Conservation (phyloP, 345 rosid species). For the Lepidium sativum region DNA sequence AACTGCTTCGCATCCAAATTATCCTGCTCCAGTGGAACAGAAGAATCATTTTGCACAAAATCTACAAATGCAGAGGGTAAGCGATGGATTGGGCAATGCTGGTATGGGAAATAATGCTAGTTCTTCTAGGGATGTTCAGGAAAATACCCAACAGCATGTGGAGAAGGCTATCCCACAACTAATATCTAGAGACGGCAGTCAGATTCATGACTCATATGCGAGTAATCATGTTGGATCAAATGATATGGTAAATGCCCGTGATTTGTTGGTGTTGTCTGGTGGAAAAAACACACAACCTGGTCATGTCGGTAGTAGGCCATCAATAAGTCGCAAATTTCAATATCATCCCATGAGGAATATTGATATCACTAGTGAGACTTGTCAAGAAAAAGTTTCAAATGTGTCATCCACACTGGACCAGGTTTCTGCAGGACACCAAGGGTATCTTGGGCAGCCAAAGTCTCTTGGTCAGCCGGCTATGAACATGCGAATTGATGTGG, state of each 20-base stretch:
- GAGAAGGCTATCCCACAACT: constrained; percentile 35
- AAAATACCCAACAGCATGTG: constrained; percentile 38
- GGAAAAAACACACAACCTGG: constrained; percentile 43
- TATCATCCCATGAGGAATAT: constrained; percentile 89
- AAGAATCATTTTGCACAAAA: constrained; percentile 32
- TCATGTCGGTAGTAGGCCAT: constrained; percentile 34
- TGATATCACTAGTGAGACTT: constrained; percentile 42
- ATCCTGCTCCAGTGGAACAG: constrained; percentile 26
- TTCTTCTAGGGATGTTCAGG: constrained; percentile 27
- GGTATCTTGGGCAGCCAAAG: constrained; percentile 40
- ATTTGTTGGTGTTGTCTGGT: constrained; percentile 31
- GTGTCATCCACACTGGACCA: constrained; percentile 1
- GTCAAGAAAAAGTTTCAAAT: constrained; percentile 30
- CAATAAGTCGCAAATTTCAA: constrained; percentile 61
- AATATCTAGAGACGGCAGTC: constrained; percentile 33
- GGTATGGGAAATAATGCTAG: constrained; percentile 28
- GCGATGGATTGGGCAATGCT: constrained; percentile 31
- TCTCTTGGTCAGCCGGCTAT: constrained; percentile 32
- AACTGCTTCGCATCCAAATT: constrained; percentile 36
- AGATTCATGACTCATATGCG: constrained; percentile 39
- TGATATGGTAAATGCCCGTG: constrained; percentile 44
- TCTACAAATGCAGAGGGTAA: constrained; percentile 31
- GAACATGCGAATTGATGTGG: constrained; percentile 44
- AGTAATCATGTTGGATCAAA: constrained; percentile 31
- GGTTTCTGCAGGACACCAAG: constrained; percentile 36